Conservation (phyloP, 305 asterid species). For the Fraxinus velutina region DNA sequence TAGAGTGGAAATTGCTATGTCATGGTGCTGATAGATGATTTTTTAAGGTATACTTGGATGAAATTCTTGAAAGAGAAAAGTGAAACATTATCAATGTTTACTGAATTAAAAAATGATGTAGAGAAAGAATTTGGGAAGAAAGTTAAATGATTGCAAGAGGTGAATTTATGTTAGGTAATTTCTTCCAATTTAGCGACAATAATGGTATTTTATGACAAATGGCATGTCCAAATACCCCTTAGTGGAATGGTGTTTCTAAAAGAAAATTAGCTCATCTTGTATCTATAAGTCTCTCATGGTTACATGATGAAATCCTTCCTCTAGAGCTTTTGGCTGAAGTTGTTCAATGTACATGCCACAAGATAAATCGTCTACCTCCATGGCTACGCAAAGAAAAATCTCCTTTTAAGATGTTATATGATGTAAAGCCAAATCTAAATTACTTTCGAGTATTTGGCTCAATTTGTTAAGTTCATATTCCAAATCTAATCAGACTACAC, state of each 20-base stretch:
- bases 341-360: neutral
- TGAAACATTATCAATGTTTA: neutral
- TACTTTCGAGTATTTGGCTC: neutral
- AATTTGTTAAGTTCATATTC: neutral
- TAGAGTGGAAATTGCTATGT: neutral
- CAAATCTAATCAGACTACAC: neutral
- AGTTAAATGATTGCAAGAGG: neutral
- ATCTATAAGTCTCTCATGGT: conserved; percentile 9
- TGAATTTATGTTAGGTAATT: conserved; percentile 10
- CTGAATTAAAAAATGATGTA: conserved; percentile 1
- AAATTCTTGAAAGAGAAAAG: conserved; percentile 9
- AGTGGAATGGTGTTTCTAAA: neutral
- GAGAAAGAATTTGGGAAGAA: neutral
- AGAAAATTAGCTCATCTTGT: neutral
- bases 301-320: conserved; percentile 16
- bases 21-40: conserved; percentile 18
- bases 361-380: conserved; percentile 15
- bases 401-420: neutral
- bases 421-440: neutral
- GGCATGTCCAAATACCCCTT: conserved; percentile 13
- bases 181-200: neutral
- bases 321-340: conserved; percentile 3
- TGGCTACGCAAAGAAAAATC: conserved; percentile 12
- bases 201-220: conserved; percentile 6
- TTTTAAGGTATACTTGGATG: conserved; percentile 12